Evolutionary conservation across 805 yeast genomes (phyloP).

Genomic region (Kuraishia hungarica): DNA sequence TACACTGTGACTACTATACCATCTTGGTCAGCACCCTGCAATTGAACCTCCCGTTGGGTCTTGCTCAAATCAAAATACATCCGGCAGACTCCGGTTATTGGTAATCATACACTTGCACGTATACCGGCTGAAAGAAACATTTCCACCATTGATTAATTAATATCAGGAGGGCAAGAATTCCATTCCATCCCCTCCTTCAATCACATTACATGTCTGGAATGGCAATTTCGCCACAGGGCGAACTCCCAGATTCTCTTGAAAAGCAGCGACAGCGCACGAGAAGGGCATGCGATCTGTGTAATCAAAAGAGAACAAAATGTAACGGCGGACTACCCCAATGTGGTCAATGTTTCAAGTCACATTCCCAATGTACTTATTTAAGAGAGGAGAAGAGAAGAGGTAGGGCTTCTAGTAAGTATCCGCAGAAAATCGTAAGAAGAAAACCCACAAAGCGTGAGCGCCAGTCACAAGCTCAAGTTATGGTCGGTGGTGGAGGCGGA

Average conservation of each 20-base stretch:
- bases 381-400: constrained; percentile 38
- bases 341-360: constrained; percentile 26
- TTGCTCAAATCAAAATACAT: too few relatives aligned
- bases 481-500: neutral
- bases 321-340: constrained; percentile 36
- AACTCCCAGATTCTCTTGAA: neutral
- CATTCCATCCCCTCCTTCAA: neutral
- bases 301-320: constrained; percentile 36
- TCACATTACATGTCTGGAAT: neutral
- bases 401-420: constrained; percentile 33
- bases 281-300: constrained; percentile 41
- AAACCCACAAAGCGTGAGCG: constrained; percentile 14
- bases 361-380: constrained; percentile 28
- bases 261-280: constrained; percentile 11
- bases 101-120: too few relatives aligned
- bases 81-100: too few relatives aligned
- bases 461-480: neutral
- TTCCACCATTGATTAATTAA: too few relatives aligned
- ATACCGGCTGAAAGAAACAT: too few relatives aligned
- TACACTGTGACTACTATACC: too few relatives aligned
- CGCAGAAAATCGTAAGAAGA: constrained; percentile 20
- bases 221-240: neutral
- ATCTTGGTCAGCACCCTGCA: too few relatives aligned
- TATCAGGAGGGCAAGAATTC: neutral
- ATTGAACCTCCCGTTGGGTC: too few relatives aligned